phyloP scores from a whole-genome alignment of 108 stramenopile species.

The Cylindrotheca closterium region DNA sequence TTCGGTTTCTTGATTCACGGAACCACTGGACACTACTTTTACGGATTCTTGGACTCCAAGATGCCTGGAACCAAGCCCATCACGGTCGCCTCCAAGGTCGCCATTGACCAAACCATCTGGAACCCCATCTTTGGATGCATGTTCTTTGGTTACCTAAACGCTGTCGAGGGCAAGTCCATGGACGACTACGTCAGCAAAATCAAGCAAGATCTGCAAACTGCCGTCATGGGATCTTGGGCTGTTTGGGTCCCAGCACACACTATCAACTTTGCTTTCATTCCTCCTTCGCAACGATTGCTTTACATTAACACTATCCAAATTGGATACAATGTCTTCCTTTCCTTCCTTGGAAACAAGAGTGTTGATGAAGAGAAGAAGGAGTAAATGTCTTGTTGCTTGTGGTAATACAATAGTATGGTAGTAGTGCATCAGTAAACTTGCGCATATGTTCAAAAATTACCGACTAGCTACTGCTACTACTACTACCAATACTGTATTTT shows the following conservation, averaged over 20 bases:
- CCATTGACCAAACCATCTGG: constrained; percentile 94
- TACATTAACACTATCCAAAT: constrained; percentile 97
- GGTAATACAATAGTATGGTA: no score
- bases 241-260: constrained; percentile 69
- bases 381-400: no score
- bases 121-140: constrained; percentile 93
- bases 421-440: no score
- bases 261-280: constrained; percentile 95
- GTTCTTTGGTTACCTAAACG: constrained; percentile 95
- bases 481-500: no score
- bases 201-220: constrained; percentile 89
- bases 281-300: constrained; percentile 87
- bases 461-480: no score
- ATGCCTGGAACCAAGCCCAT: constrained; percentile 88
- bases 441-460: no score
- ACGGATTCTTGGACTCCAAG: constrained; percentile 89
- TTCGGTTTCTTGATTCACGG: constrained; percentile 95
- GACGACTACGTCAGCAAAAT: constrained; percentile 86
- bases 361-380: constrained; percentile 56
- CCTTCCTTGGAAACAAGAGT: constrained; percentile 90
- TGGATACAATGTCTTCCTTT: constrained; percentile 93
- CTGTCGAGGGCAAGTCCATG: constrained; percentile 80
- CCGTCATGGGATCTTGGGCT: constrained; percentile 85
- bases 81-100: constrained; percentile 92
- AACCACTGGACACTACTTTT: constrained; percentile 96